Evolutionary conservation across 306 rosid genomes (phyloP).

Genomic region (Quercus parvula): DNA sequence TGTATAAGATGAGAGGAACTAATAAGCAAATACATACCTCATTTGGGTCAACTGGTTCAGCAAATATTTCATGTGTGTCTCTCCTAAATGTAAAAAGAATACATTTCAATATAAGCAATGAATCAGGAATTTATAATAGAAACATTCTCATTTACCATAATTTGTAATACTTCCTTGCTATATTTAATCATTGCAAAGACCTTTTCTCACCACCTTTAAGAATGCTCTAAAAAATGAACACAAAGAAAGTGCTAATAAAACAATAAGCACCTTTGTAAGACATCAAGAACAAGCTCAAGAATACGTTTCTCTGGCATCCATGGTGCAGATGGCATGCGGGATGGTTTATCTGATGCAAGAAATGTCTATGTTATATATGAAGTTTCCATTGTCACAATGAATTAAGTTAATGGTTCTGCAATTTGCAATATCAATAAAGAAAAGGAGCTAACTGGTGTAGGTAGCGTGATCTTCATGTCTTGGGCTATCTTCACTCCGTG

Average conservation of each 20-base stretch:
- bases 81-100: conserved; percentile 34
- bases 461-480: conserved; percentile 9
- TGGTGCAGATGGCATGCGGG: conserved; percentile 23
- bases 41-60: conserved; percentile 66
- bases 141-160: background rate
- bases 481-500: background rate
- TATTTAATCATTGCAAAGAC: background rate
- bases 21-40: conserved; percentile 36
- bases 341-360: conserved; percentile 35
- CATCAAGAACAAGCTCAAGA: conserved; percentile 61
- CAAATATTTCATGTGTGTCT: conserved; percentile 64
- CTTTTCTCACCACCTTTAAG: background rate
- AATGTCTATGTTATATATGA: conserved; percentile 1
- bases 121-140: background rate
- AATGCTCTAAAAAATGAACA: background rate
- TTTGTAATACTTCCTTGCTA: background rate
- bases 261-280: conserved; percentile 52
- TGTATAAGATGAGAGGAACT: background rate
- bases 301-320: conserved; percentile 46
- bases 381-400: background rate
- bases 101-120: conserved; percentile 1
- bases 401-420: background rate
- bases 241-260: background rate
- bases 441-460: conserved; percentile 5
- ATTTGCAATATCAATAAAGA: background rate